Conservation (phyloP, 805 yeast species). For the Zygosaccharomyces rouxii region DNA sequence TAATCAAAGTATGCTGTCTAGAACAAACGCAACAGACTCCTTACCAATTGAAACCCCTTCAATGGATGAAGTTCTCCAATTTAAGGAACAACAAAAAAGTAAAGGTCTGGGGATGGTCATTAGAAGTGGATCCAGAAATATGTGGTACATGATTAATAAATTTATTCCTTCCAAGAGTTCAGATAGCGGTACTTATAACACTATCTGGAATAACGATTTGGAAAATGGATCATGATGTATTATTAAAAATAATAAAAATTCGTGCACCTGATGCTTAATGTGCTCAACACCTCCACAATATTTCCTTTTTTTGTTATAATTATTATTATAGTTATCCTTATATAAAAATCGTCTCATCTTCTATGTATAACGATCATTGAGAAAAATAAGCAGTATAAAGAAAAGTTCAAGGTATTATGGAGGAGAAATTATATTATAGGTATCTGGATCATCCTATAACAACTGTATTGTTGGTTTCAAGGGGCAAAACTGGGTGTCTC, state of each 20-base stretch:
- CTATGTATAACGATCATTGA: not conserved
- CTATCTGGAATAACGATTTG: slow-evolving; percentile 12
- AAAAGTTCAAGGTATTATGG: not conserved
- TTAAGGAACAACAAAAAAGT: slow-evolving; percentile 31
- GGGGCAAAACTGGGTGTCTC: slow-evolving; percentile 11
- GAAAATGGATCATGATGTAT: slow-evolving; percentile 4
- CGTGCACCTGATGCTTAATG: not conserved
- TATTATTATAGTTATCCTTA: not conserved
- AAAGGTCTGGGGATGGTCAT: slow-evolving; percentile 28
- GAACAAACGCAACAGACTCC: slow-evolving; percentile 11
- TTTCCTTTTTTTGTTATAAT: not conserved
- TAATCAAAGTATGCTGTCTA: slow-evolving; percentile 17
- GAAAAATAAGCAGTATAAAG: not conserved
- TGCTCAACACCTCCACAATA: not conserved
- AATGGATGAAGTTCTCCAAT: slow-evolving; percentile 36
- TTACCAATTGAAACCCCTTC: slow-evolving; percentile 37
- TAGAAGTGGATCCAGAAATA: slow-evolving; percentile 40
- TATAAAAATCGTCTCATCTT: not conserved
- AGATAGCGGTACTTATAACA: slow-evolving; percentile 16
- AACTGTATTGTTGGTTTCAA: slow-evolving; percentile 16
- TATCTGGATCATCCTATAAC: slow-evolving; percentile 14
- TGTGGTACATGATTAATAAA: slow-evolving; percentile 32
- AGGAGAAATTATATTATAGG: slow-evolving; percentile 12
- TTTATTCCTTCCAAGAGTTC: slow-evolving; percentile 14
- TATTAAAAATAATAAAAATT: not conserved